phyloP scores from a whole-genome alignment of 306 rosid genomes.

The Casuarina glauca region DNA sequence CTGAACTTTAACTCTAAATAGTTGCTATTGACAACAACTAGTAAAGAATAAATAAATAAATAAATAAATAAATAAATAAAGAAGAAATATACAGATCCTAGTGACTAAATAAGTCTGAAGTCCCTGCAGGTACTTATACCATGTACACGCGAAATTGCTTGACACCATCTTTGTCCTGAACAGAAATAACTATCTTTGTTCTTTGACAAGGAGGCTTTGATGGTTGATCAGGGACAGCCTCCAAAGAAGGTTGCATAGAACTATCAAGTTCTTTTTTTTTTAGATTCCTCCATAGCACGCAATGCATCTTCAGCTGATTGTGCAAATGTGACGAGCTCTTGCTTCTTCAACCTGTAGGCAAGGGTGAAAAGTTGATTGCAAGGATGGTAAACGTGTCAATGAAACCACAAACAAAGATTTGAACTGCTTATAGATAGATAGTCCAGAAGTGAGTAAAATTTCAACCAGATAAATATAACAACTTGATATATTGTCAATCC shows the following conservation, averaged over 20 bases:
- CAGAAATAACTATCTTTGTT: slow-evolving; percentile 64
- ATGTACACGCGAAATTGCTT: slow-evolving; percentile 71
- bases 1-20: neutral
- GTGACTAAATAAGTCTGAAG: slow-evolving; percentile 5
- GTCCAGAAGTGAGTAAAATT: neutral
- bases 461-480: neutral
- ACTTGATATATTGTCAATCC: neutral
- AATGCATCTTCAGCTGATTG: slow-evolving; percentile 59
- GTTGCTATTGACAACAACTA: neutral
- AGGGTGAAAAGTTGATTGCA: slow-evolving; percentile 10
- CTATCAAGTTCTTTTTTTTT: slow-evolving; percentile 32
- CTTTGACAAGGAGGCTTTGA: slow-evolving; percentile 51
- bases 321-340: slow-evolving; percentile 66
- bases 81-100: neutral
- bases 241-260: slow-evolving; percentile 36
- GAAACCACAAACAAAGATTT: neutral
- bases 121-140: slow-evolving; percentile 44
- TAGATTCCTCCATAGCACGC: slow-evolving; percentile 61
- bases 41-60: neutral
- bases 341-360: slow-evolving; percentile 62
- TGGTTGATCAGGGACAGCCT: slow-evolving; percentile 35
- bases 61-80: neutral
- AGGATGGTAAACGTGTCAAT: neutral
- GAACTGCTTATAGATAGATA: neutral
- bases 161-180: slow-evolving; percentile 67